phyloP scores from a whole-genome alignment of 1,139 yeast genomes.

The Casaregolazyma lundiana region DNA sequence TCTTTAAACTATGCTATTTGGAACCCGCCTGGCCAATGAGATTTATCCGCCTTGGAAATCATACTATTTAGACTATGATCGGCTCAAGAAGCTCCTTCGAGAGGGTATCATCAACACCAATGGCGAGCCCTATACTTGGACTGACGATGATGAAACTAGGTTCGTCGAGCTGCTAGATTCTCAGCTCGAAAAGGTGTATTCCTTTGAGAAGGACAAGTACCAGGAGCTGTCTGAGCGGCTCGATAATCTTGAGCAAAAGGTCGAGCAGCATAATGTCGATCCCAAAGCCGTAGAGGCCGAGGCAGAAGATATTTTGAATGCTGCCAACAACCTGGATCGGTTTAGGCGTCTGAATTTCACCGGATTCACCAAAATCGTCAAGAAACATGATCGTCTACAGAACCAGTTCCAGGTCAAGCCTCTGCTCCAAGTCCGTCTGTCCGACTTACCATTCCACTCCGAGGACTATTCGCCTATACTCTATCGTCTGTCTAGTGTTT shows the following conservation, averaged over 20 bases:
- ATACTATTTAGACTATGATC: slow-evolving; percentile 74
- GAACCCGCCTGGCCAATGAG: slow-evolving; percentile 75
- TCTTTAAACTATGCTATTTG: slow-evolving; percentile 61
- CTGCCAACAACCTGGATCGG: slow-evolving; percentile 82
- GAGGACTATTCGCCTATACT: slow-evolving; percentile 93
- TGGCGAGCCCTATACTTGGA: slow-evolving; percentile 45
- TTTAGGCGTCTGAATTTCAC: slow-evolving; percentile 90
- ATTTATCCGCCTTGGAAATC: slow-evolving; percentile 85
- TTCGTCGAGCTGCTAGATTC: slow-evolving; percentile 79
- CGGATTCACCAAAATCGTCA: slow-evolving; percentile 89
- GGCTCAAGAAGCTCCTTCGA: slow-evolving; percentile 72
- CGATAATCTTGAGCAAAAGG: slow-evolving; percentile 54
- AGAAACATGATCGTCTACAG: slow-evolving; percentile 91
- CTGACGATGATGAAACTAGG: slow-evolving; percentile 73
- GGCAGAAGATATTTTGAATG: slow-evolving; percentile 67
- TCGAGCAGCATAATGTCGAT: slow-evolving; percentile 41
- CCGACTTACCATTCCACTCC: slow-evolving; percentile 83
- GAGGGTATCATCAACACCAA: slow-evolving; percentile 55
- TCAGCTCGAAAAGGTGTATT: slow-evolving; percentile 88
- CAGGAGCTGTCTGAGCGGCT: slow-evolving; percentile 63
- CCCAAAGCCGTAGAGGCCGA: slow-evolving; percentile 54
- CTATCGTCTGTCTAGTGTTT: slow-evolving; percentile 75
- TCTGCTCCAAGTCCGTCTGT: slow-evolving; percentile 77
- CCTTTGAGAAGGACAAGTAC: slow-evolving; percentile 72
- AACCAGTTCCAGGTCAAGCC: slow-evolving; percentile 84